phyloP scores from a whole-genome alignment of 2,329 filamentous ascomycete species.

The Elsinoe necatrix region DNA sequence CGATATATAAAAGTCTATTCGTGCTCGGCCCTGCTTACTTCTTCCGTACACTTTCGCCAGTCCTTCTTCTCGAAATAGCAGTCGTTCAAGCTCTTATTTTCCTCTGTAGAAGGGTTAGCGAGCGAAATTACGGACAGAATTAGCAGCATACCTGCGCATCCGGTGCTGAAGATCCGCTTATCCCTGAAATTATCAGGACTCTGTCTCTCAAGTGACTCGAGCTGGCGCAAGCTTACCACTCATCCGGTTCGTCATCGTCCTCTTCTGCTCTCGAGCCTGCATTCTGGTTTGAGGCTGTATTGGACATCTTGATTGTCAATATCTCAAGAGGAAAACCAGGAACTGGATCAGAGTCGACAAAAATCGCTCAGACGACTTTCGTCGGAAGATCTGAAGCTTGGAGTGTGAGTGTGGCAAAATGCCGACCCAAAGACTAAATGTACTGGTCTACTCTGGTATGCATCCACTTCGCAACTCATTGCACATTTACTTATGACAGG shows the following conservation, averaged over 20 bases:
- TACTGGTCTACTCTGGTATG: conserved; percentile 84
- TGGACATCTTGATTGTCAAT: conserved; percentile 23
- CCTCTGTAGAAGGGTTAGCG: conserved; percentile 48
- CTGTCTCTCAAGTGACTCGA: background rate
- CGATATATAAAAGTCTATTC: background rate
- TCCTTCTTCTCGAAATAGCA: conserved; percentile 96
- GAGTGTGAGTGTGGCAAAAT: conserved; percentile 36
- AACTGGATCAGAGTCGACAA: background rate
- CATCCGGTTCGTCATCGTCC: conserved; percentile 83
- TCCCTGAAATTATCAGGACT: conserved; percentile 54
- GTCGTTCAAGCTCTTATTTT: conserved; percentile 85
- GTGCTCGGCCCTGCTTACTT: conserved; percentile 53
- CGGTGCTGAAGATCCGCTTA: conserved; percentile 94
- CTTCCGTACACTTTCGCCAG: conserved; percentile 78
- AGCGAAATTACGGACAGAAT: conserved; percentile 7
- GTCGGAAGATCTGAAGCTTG: conserved; percentile 5
- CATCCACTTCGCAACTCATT: background rate
- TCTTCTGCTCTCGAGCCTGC: conserved; percentile 28
- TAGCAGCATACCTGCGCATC: conserved; percentile 65
- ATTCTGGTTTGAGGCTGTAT: conserved; percentile 22
- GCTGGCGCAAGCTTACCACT: conserved; percentile 58
- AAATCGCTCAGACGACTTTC: conserved; percentile 1
- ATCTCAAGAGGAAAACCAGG: background rate
- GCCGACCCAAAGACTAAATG: conserved; percentile 67
- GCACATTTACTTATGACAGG: background rate